Base-by-base conservation (phyloP, 257 asterid genomes). In the Cordia subcordata region DNA sequence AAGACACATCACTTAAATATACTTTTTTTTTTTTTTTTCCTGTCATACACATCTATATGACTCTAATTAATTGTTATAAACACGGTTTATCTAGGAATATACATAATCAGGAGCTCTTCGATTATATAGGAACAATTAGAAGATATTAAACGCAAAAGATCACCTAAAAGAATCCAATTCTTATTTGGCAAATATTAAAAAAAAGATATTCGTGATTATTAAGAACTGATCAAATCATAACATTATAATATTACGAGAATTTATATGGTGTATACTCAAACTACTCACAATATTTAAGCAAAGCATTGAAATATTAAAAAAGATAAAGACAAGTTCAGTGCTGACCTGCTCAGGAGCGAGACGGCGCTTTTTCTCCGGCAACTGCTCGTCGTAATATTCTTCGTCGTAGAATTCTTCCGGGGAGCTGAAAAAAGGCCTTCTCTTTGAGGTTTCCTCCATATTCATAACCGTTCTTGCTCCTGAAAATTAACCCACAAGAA, bases 321-420 rank as follows among this genome's bases (percentile, higher is more conserved):
- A 18, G 47, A 58, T 71, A 45, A 60, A 8, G 22, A 13, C 1
- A 5, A 67, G 62, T 67, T 23, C 15, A 62, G n/a, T n/a, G n/a
- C 38, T 46, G 51, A 91, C 98, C 96, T 93, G 99, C 67, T 93
- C 97, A 32, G 88, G 66, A 49, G 90, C 80, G 69, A 93, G 96
- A 13, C 99, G 97, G 69, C 99, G 96, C 71, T 93, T 93, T 84
- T 89, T 93, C 70, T 85, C 99, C 77, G 94, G 89, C 82, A 72
- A 61, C 78, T 86, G 97, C 73, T 93, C 97, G 69, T 93, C 97
- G 71, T 81, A 86, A 64, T 84, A 93, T 33, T 93, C 99, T 49
- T 89, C 97, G 22, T 86, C 99, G 20, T 82, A 89, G 57, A 82
- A 63, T 1, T 88, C 96, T 32, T 86, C 96, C 61, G 75, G 74